Evolutionary conservation across 2,329 filamentous ascomycete genomes (phyloP).

Genomic region (Lachnellula willkommii): DNA sequence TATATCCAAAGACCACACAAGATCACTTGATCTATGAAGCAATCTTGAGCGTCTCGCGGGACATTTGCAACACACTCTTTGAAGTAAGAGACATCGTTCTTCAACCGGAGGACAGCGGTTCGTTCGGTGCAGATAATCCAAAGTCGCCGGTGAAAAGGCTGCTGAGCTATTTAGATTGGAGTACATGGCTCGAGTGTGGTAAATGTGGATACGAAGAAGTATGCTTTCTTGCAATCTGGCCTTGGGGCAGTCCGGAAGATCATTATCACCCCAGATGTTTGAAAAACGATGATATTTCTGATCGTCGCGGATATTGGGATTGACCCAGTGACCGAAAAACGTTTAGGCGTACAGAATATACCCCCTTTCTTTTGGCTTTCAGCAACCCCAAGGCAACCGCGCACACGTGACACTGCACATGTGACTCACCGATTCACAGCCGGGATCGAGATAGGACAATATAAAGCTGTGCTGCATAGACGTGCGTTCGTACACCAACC

Average conservation of each 20-base stretch:
- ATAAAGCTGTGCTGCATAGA: no score
- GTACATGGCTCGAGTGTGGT: constrained; percentile 52
- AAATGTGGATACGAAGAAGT: constrained; percentile 50
- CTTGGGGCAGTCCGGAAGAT: constrained; percentile 49
- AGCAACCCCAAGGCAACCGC: neutral
- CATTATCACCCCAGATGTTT: constrained; percentile 45
- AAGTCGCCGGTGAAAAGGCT: constrained; percentile 31
- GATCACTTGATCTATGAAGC: constrained; percentile 44
- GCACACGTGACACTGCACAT: no score
- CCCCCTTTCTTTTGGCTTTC: neutral
- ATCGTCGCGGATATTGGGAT: constrained; percentile 13
- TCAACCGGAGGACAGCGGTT: neutral
- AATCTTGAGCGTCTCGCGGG: constrained; percentile 35
- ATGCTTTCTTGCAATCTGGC: constrained; percentile 61
- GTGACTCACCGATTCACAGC: no score
- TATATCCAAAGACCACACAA: constrained; percentile 33
- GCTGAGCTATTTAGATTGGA: constrained; percentile 51
- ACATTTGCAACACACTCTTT: constrained; percentile 37
- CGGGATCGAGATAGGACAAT: no score
- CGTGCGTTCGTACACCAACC: neutral
- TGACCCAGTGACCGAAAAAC: neutral
- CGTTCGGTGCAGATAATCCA: neutral
- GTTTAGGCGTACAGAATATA: no score
- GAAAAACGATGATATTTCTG: constrained; percentile 16
- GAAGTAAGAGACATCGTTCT: constrained; percentile 16